Conservation (phyloP, 2,329 filamentous ascomycete species). For the Exophiala dermatitidis region DNA sequence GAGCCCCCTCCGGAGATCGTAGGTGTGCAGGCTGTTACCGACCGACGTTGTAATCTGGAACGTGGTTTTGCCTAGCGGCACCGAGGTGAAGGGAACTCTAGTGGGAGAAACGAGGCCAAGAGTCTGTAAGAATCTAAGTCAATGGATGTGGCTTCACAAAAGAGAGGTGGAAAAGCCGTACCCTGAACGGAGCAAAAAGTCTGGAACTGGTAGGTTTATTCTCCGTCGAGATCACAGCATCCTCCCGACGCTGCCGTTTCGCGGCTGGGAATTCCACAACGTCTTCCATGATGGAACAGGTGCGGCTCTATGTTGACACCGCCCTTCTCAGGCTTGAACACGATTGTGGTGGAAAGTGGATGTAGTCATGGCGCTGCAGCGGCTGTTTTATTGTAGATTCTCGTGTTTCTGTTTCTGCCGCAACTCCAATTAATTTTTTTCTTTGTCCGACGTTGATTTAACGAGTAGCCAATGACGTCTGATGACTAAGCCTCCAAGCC, state of each 20-base stretch:
- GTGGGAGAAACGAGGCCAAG: slow-evolving; percentile 91
- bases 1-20: slow-evolving; percentile 82
- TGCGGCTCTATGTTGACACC: too few species aligned
- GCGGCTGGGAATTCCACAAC: slow-evolving; percentile 50
- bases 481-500: too few species aligned
- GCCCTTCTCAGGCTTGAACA: too few species aligned
- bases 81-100: slow-evolving; percentile 76
- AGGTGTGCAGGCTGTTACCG: slow-evolving; percentile 84
- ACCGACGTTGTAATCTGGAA: slow-evolving; percentile 97
- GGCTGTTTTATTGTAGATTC: too few species aligned
- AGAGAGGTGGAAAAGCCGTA: slow-evolving; percentile 41
- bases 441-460: too few species aligned
- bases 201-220: slow-evolving; percentile 53
- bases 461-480: too few species aligned
- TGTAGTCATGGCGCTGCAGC: too few species aligned
- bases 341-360: too few species aligned
- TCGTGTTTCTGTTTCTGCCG: too few species aligned
- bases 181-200: slow-evolving; percentile 89
- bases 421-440: too few species aligned
- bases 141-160: slow-evolving; percentile 1
- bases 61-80: slow-evolving; percentile 84
- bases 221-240: slow-evolving; percentile 30
- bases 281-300: slow-evolving; percentile 17
- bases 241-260: slow-evolving; percentile 68
- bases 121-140: slow-evolving; percentile 51